Evolutionary conservation across 768 basidiomycete species (phyloP), one percentile per base, ranked within the genome.

Genomic region (Tricholoma sp.): DNA sequence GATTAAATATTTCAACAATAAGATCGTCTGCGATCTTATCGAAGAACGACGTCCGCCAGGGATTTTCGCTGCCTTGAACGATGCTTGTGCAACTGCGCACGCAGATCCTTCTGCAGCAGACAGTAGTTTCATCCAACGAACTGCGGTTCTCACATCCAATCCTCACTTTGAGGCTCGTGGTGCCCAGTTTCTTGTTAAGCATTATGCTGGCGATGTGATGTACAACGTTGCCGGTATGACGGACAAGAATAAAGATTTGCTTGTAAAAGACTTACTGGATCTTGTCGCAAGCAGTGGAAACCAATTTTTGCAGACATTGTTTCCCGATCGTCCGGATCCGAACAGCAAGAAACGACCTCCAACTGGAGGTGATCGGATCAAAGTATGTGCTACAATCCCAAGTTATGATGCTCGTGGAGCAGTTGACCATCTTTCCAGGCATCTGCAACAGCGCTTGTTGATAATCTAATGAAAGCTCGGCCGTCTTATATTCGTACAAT

Each of bases 401-500:
- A 14, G 24, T 21, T 10, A 32, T 55, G 37, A 59, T 45, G 5
- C 12, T 52, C 4, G 16, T 52, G 1, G 19, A 31, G 41, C 43
- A 14, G 16, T 52, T 52, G 47, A 32, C 29, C 53, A 52, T 41
- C 31, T 29, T 50, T 18, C 8, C 54, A 94, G 91, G 74, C 79
- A 60, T 98, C 96, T n/a, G 97, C 97, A 27, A 86, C 91, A 54
- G 95, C 94, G 5, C 83, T 99, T 22, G 97, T 99, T 9, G 93
- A 96, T 8, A 99, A 98, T 69, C 78, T 99, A 60, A 98, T 98
- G 96, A 89, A 88, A 66, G 91, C 93, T 27, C 95, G 91, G 68
- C 97, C 97, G 1, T 93, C 93, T 21, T 99, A 99, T 72, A 99
- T 99, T 61, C 91, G 97, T 56, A 99, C 97, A 4, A 98, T 99